Conservation (phyloP, 2,329 filamentous ascomycete genomes). For the Zymoseptoria ardabiliae region DNA sequence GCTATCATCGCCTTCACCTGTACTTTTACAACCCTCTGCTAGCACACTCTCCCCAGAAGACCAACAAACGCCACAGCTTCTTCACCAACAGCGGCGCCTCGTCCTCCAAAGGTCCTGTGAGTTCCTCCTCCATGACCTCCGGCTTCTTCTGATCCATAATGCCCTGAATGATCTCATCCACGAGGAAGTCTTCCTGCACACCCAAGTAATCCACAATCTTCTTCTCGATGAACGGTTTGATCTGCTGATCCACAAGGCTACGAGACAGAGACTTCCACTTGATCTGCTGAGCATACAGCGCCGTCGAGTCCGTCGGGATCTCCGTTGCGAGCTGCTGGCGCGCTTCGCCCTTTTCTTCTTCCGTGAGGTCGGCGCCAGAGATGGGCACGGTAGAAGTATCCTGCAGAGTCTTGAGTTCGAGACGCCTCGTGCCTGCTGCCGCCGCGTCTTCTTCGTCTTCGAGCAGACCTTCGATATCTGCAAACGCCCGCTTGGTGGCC, state of each 20-base stretch:
- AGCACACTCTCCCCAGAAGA: slow-evolving; percentile 19
- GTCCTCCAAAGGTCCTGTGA: slow-evolving; percentile 88
- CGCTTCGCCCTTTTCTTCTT: slow-evolving; percentile 79
- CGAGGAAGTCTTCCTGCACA: slow-evolving; percentile 90
- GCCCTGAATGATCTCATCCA: slow-evolving; percentile 86
- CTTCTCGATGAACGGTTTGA: slow-evolving; percentile 93
- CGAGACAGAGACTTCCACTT: slow-evolving; percentile 90
- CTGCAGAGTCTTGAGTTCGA: slow-evolving; percentile 37
- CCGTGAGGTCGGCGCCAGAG: slow-evolving; percentile 69
- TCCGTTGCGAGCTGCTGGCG: slow-evolving; percentile 76
- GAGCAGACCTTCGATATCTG: slow-evolving; percentile 86
- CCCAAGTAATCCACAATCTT: slow-evolving; percentile 96
- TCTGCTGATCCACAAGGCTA: slow-evolving; percentile 70
- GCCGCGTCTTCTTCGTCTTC: slow-evolving; percentile 90
- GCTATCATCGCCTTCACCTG: not conserved
- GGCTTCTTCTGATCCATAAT: slow-evolving; percentile 67
- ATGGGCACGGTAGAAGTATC: slow-evolving; percentile 54
- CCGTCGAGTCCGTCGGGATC: slow-evolving; percentile 79
- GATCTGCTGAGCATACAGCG: slow-evolving; percentile 85
- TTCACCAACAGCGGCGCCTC: slow-evolving; percentile 89
- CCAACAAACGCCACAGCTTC: slow-evolving; percentile 65
- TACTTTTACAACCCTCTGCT: slow-evolving; percentile 7
- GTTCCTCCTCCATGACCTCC: slow-evolving; percentile 72
- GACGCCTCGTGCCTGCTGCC: slow-evolving; percentile 15
- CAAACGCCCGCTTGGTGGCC: slow-evolving; percentile 48